These are phyloP conservation scores for Sclerotinia sclerotiorum DNA, from an alignment of 2,329 filamentous ascomycete genomes.

Conservation along the genomic window DNA sequence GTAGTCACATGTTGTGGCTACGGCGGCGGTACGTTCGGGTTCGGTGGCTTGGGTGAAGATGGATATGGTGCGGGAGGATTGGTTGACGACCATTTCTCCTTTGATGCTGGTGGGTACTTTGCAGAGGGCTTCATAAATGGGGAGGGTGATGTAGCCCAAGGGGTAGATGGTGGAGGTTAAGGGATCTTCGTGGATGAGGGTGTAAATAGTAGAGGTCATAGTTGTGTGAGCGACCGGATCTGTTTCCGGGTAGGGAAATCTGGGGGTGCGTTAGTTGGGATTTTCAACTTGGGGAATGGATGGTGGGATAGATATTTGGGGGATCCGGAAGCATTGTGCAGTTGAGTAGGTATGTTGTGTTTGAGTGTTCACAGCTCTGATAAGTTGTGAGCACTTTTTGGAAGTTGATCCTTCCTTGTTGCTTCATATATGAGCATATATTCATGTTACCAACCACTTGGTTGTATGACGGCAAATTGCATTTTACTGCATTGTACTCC, in stretches of 20 bases:
- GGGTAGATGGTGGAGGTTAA: conserved; percentile 51
- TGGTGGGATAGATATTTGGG: not conserved
- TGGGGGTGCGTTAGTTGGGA: conserved; percentile 41
- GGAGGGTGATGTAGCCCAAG: conserved; percentile 60
- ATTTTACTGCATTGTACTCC: not conserved
- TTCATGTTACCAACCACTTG: not conserved
- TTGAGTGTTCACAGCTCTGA: not conserved
- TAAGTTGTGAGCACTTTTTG: not conserved
- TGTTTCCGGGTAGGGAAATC: conserved; percentile 73
- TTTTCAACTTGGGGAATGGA: not conserved
- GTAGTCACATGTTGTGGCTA: conserved; percentile 58
- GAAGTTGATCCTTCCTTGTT: not conserved
- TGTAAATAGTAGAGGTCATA: conserved; percentile 62
- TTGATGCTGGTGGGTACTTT: conserved; percentile 51
- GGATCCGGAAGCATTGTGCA: too few species aligned
- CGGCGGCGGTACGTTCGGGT: conserved; percentile 58
- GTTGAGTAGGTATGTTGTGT: not conserved
- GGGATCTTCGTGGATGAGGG: conserved; percentile 60
- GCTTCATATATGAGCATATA: not conserved
- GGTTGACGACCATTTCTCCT: conserved; percentile 61
- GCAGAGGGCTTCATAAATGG: conserved; percentile 51
- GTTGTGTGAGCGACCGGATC: conserved; percentile 56
- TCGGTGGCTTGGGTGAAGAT: conserved; percentile 59
- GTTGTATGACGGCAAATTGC: not conserved
- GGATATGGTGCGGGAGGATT: conserved; percentile 59